Evolutionary conservation across 106 monocot species (phyloP).

Genomic region (Dioscorea zingiberensis): DNA sequence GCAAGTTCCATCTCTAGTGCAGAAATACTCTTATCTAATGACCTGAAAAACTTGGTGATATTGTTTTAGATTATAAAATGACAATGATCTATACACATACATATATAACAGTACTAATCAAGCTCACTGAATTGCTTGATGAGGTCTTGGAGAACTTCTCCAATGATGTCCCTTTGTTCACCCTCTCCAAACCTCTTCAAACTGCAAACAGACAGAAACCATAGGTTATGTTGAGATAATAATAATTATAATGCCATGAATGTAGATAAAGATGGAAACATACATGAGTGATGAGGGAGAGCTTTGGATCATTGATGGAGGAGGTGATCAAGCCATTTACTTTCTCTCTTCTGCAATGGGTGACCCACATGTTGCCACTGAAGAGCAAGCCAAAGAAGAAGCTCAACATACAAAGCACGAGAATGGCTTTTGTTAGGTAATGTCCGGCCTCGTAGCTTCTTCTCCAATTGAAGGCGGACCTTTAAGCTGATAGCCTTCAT

Average conservation of each 20-base stretch:
- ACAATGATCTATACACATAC: not conserved
- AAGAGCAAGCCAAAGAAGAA: constrained; percentile 56
- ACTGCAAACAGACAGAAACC: not conserved
- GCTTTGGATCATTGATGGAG: too few relatives aligned
- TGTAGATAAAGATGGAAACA: too few relatives aligned
- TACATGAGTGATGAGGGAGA: too few relatives aligned
- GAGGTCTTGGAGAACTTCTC: constrained; percentile 73
- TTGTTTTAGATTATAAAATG: constrained; percentile 15
- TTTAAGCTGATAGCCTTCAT: constrained; percentile 41
- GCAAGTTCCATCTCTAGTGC: constrained; percentile 79
- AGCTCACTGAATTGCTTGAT: constrained; percentile 73
- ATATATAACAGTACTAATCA: not conserved
- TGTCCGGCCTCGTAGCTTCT: constrained; percentile 37
- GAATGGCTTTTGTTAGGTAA: constrained; percentile 37
- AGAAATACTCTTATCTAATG: constrained; percentile 64
- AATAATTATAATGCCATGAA: too few relatives aligned
- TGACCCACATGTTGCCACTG: constrained; percentile 14
- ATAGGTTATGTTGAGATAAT: too few relatives aligned
- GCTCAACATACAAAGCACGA: constrained; percentile 37
- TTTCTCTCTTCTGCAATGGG: constrained; percentile 1
- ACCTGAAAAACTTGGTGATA: constrained; percentile 28
- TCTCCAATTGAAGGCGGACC: constrained; percentile 45
- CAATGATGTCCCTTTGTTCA: constrained; percentile 40
- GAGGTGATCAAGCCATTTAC: not conserved
- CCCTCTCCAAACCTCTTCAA: constrained; percentile 40